phyloP scores from a whole-genome alignment of 1,284 basidiomycete species.

The Apiotrichum brassicae region DNA sequence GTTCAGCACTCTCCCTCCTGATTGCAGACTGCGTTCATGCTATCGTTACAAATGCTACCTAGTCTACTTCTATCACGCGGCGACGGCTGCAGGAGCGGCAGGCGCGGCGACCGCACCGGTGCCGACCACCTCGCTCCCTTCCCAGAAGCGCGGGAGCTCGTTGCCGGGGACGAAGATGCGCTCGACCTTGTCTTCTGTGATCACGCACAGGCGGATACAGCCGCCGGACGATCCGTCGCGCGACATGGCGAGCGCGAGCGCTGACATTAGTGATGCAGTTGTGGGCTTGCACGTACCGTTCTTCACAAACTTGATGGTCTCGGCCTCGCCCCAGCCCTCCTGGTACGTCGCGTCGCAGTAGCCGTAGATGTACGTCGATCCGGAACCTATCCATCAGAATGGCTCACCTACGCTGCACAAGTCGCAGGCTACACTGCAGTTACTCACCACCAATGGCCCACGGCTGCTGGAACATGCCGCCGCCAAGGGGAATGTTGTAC shows the following conservation, averaged over 20 bases:
- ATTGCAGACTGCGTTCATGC: conserved; percentile 4
- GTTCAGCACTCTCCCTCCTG: not conserved
- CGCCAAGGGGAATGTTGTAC: conserved; percentile 92
- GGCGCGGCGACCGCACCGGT: conserved; percentile 1
- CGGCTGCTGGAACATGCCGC: conserved; percentile 86
- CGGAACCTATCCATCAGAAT: conserved; percentile 60
- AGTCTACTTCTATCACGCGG: not conserved
- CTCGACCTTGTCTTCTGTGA: conserved; percentile 86
- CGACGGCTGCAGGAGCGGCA: not conserved
- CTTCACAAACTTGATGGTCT: conserved; percentile 91
- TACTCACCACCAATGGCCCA: conserved; percentile 91
- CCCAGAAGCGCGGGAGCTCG: conserved; percentile 61
- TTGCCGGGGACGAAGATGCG: conserved; percentile 92
- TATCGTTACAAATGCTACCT: conserved; percentile 16
- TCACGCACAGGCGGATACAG: conserved; percentile 94
- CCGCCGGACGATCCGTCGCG: conserved; percentile 97
- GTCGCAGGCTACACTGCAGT: too few relatives aligned
- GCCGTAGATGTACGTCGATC: conserved; percentile 96
- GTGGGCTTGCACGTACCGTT: conserved; percentile 80
- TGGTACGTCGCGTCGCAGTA: conserved; percentile 98
- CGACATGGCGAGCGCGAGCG: conserved; percentile 91
- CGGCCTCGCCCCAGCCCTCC: conserved; percentile 84
- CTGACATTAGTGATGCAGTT: too few relatives aligned
- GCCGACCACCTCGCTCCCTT: conserved; percentile 40
- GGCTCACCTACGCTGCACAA: too few relatives aligned